Evolutionary conservation across 2,329 filamentous ascomycete species (phyloP).

Genomic region (Raffaelea albimanens): DNA sequence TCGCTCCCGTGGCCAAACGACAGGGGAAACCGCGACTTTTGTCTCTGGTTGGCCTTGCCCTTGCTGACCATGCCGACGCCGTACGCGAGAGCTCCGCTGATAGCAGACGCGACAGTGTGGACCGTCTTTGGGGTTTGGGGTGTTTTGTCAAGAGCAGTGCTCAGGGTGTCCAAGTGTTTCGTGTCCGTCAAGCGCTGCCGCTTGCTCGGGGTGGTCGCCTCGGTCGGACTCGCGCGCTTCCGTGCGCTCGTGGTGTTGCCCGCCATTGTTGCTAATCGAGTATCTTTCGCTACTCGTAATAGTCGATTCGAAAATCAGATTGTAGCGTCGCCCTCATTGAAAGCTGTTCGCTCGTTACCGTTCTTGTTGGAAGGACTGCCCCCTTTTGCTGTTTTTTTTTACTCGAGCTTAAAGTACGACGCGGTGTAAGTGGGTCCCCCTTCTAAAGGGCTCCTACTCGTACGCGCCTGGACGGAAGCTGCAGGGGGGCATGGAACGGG

Average conservation of each 20-base stretch:
- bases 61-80: conserved; percentile 3
- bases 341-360: too few species aligned
- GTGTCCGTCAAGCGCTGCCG: conserved; percentile 9
- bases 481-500: too few species aligned
- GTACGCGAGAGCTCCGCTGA: conserved; percentile 8
- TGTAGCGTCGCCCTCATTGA: too few species aligned
- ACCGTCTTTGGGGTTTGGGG: conserved; percentile 14
- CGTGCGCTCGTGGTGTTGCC: conserved; percentile 3
- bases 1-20: background rate
- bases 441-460: too few species aligned
- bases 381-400: too few species aligned
- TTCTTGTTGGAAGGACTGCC: too few species aligned
- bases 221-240: conserved; percentile 8
- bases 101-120: conserved; percentile 13
- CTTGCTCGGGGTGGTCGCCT: conserved; percentile 6
- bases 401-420: too few species aligned
- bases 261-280: conserved; percentile 9
- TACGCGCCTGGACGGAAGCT: too few species aligned
- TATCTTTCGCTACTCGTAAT: too few species aligned
- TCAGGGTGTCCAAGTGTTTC: background rate
- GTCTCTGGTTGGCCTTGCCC: background rate
- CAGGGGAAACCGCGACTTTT: background rate
- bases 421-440: too few species aligned
- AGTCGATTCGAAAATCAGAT: too few species aligned
- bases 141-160: too few species aligned